A percentile compares a stretch with the other conserved stretches of the same genome.
Evolutionary conservation across 768 basidiomycete genomes (phyloP).

Genomic region (Lepiota brunneoincarnata): DNA sequence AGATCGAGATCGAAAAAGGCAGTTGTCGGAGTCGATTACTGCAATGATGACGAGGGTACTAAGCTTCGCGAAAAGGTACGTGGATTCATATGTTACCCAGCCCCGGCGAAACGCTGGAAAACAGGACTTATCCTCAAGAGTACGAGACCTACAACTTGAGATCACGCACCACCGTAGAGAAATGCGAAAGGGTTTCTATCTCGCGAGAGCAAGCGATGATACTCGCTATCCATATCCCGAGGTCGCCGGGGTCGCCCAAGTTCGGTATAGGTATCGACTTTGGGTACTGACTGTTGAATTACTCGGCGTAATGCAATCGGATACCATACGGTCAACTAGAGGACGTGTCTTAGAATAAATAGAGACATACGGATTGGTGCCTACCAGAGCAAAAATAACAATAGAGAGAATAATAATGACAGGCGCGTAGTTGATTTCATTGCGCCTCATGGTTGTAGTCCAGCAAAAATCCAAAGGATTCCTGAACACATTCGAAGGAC

Average conservation of each 20-base stretch:
- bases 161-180: conserved; percentile 61
- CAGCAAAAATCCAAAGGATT: conserved; percentile 73
- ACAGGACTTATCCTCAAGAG: conserved; percentile 9
- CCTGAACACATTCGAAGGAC: conserved; percentile 53
- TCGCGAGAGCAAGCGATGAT: conserved; percentile 58
- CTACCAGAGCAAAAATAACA: conserved; percentile 48
- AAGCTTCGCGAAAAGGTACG: conserved; percentile 69
- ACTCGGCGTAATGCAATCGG: conserved; percentile 59
- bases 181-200: conserved; percentile 71
- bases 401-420: conserved; percentile 56
- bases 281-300: conserved; percentile 56
- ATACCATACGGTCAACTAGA: conserved; percentile 67
- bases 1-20: conserved; percentile 58
- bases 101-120: conserved; percentile 60
- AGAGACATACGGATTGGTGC: conserved; percentile 18
- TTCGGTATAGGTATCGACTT: conserved; percentile 66
- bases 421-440: conserved; percentile 69
- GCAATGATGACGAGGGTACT: conserved; percentile 63
- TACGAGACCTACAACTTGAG: not conserved
- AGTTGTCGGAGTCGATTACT: conserved; percentile 68
- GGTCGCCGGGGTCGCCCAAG: conserved; percentile 59
- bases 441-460: conserved; percentile 73
- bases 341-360: not conserved
- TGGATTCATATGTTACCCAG: conserved; percentile 67
- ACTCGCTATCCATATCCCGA: conserved; percentile 65